Evolutionary conservation across 2,329 filamentous ascomycete genomes (phyloP).

Genomic region (Diaporthe destruens): DNA sequence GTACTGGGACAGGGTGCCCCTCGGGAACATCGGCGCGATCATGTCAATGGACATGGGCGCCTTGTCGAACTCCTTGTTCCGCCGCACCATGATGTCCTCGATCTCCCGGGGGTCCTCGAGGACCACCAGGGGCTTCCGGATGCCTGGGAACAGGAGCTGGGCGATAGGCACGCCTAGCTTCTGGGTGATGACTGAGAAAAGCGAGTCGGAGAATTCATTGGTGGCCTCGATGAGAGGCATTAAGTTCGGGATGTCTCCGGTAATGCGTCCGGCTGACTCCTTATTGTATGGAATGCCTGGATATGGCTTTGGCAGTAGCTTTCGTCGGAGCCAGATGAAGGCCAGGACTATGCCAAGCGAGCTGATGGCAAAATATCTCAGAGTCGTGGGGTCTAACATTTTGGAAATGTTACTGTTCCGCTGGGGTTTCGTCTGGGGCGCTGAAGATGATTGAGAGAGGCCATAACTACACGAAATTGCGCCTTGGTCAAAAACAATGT

Average conservation of each 20-base stretch:
- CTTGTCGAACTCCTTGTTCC: conserved; percentile 50
- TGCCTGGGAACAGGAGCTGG: conserved; percentile 46
- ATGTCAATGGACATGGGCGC: conserved; percentile 44
- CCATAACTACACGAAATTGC: background rate
- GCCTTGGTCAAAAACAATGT: background rate
- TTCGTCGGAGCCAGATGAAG: conserved; percentile 5
- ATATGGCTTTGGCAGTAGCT: conserved; percentile 19
- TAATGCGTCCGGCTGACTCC: conserved; percentile 3
- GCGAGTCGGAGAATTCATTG: conserved; percentile 18
- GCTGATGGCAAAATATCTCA: background rate
- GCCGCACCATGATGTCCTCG: conserved; percentile 49
- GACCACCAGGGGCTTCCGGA: conserved; percentile 44
- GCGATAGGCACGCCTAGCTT: conserved; percentile 43
- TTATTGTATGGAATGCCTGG: conserved; percentile 21
- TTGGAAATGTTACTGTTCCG: no score
- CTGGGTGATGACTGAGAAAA: conserved; percentile 28
- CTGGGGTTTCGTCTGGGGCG: no score
- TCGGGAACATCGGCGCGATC: conserved; percentile 47
- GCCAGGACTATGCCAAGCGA: background rate
- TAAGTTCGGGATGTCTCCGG: conserved; percentile 13
- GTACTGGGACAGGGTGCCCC: conserved; percentile 46
- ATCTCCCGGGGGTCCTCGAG: conserved; percentile 47
- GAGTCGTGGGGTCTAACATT: background rate
- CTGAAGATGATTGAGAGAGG: no score
- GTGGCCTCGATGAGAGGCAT: conserved; percentile 8